phyloP scores from a whole-genome alignment of 1,139 yeast species.

The Candida tetrigidarum region DNA sequence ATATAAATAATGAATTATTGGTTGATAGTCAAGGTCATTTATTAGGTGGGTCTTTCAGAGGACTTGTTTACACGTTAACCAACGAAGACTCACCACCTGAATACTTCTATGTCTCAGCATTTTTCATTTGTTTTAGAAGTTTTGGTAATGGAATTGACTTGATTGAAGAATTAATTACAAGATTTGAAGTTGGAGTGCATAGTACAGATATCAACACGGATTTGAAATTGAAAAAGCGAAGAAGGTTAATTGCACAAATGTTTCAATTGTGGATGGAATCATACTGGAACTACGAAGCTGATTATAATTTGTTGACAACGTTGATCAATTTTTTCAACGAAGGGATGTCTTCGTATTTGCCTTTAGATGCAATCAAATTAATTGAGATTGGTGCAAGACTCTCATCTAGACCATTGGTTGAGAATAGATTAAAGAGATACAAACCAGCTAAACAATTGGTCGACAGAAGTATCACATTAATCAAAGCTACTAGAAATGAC shows the following conservation, averaged over 20 bases:
- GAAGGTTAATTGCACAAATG: conserved; percentile 68
- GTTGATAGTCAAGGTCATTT: conserved; percentile 56
- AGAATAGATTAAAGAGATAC: conserved; percentile 22
- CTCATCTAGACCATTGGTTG: conserved; percentile 39
- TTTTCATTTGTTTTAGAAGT: conserved; percentile 78
- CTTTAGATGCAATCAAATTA: conserved; percentile 64
- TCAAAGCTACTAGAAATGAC: conserved; percentile 31
- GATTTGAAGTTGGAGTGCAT: conserved; percentile 57
- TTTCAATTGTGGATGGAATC: conserved; percentile 87
- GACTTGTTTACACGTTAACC: conserved; percentile 71
- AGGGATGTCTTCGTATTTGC: conserved; percentile 59
- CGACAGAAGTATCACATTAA: conserved; percentile 47
- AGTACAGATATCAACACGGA: conserved; percentile 48
- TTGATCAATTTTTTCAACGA: conserved; percentile 79
- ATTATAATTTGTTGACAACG: conserved; percentile 64
- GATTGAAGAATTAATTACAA: conserved; percentile 65
- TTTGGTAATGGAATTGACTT: conserved; percentile 74
- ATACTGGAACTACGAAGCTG: conserved; percentile 74
- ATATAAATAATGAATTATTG: conserved; percentile 43
- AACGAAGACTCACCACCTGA: conserved; percentile 74
- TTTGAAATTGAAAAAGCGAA: conserved; percentile 60
- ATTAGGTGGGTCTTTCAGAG: conserved; percentile 80
- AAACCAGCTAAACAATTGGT: conserved; percentile 40
- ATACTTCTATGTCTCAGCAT: conserved; percentile 71
- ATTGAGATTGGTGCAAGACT: conserved; percentile 66